These are phyloP conservation scores for Suillus sp. DNA, from an alignment of 768 basidiomycete species.

Conservation along the genomic window DNA sequence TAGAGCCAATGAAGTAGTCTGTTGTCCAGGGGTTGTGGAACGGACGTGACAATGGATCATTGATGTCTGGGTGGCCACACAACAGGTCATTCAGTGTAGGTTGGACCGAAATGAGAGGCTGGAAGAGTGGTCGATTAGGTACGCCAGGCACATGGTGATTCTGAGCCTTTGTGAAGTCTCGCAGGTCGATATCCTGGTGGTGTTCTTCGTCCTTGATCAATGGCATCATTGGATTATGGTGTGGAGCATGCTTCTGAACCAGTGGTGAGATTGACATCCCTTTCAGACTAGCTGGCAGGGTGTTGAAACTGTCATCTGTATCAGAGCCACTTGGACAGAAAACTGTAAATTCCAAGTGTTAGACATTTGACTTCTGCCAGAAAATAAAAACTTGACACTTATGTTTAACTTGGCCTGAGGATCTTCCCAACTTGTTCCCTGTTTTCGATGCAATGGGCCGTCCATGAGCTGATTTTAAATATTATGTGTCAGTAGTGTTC, in stretches of 20 bases:
- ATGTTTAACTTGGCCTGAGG: neutral
- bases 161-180: neutral
- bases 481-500: neutral
- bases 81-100: neutral
- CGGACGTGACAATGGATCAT: neutral
- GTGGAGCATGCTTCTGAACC: neutral
- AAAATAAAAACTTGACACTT: constrained; percentile 2
- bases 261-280: neutral
- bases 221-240: neutral
- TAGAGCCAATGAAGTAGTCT: neutral
- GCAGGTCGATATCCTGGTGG: neutral
- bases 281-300: neutral
- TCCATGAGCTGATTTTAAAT: neutral
- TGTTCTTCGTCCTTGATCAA: neutral
- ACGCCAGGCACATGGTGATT: neutral
- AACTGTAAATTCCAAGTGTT: constrained; percentile 2
- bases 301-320: neutral
- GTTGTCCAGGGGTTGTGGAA: neutral
- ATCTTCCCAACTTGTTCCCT: neutral
- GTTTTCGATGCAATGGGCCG: neutral
- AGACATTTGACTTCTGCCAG: neutral
- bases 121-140: neutral
- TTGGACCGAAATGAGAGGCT: neutral
- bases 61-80: neutral
- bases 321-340: neutral